A percentile compares a stretch with the other conserved stretches of the same genome.
phyloP scores from a whole-genome alignment of 148 eudicot genomes.

The Cornus kousa region DNA sequence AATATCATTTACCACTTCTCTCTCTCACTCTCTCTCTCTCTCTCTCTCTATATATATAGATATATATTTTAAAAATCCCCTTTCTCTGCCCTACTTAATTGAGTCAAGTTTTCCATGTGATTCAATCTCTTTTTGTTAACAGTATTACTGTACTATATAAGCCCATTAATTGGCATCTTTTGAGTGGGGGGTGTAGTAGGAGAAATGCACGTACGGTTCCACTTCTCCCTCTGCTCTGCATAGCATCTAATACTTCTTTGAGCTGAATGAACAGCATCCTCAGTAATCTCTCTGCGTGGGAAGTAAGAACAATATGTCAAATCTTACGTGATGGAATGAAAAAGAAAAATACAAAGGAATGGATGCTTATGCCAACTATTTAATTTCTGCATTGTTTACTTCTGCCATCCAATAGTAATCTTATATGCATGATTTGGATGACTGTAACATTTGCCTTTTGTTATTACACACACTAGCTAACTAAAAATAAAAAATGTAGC shows the following conservation, averaged over 20 bases:
- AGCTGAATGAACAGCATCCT: neutral
- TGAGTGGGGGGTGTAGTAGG: neutral
- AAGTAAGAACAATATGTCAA: neutral
- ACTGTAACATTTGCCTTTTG: too few species aligned
- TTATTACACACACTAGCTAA: too few species aligned
- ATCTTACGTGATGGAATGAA: too few species aligned
- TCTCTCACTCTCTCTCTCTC: neutral
- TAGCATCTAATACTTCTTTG: slow-evolving; percentile 13
- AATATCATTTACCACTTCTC: too few species aligned
- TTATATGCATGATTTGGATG: too few species aligned
- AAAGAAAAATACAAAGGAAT: too few species aligned
- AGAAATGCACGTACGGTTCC: neutral
- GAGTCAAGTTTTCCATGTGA: neutral
- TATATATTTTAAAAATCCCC: too few species aligned
- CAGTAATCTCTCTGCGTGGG: neutral
- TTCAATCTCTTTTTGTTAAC: neutral
- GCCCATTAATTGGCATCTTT: slow-evolving; percentile 6
- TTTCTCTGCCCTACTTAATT: neutral
- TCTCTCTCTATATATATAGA: neutral
- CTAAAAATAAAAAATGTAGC: too few species aligned
- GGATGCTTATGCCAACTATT: too few species aligned
- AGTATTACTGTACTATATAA: neutral
- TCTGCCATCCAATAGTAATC: too few species aligned
- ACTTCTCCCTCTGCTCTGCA: slow-evolving; percentile 1
- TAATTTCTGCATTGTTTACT: too few species aligned